Evolutionary conservation across 2,329 filamentous ascomycete species (phyloP), one percentile per base, ranked within the genome.

Genomic region (Hymenoscyphus repandus): DNA sequence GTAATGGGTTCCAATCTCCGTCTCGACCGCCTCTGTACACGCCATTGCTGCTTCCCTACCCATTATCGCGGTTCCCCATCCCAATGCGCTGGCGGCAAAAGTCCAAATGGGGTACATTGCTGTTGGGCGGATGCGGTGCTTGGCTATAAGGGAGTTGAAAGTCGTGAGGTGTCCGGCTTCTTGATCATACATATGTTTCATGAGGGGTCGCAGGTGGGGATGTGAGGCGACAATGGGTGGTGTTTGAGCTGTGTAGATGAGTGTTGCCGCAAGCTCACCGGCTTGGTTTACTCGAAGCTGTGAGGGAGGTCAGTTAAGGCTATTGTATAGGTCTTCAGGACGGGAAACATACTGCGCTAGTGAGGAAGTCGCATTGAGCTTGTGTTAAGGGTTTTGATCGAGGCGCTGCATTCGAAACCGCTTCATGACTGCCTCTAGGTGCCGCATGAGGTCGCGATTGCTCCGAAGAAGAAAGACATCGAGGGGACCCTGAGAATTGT

Each of bases 161-260:
- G 85, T 93, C 3, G 74, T 70, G 61, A 97, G 83, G 70, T 99
- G 93, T 7, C 83, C 86, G 11, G 82, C 90, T 74, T 99, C 93
- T 69, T 99, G 93, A 63, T 93, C 89, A 74, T 96, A 91, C 93
- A 99, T 99, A 77, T 97, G 93, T 62, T 85, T 82, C 90, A 99
- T 96, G 31, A 97, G 73, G 0, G 90, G 86, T 6, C 89, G 85
- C 15, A 99, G 83, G 66, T 96, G 88, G 1, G 93, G 92, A 67
- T 96, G 85, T 4, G 85, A 80, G 58, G 81, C 79, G 50, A 90
- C 76, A 47, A 97, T 73, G n/a, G 85, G 80, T 0, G 91, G 90
- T 1, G 83, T 92, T 69, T 99, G 93, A 1, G 89, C 85, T 1
- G 82, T 83, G 74, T 97, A 99, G 69, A 99, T 99, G 50, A 95